Conservation (phyloP, 2,329 filamentous ascomycete genomes). For the Venturia effusa region DNA sequence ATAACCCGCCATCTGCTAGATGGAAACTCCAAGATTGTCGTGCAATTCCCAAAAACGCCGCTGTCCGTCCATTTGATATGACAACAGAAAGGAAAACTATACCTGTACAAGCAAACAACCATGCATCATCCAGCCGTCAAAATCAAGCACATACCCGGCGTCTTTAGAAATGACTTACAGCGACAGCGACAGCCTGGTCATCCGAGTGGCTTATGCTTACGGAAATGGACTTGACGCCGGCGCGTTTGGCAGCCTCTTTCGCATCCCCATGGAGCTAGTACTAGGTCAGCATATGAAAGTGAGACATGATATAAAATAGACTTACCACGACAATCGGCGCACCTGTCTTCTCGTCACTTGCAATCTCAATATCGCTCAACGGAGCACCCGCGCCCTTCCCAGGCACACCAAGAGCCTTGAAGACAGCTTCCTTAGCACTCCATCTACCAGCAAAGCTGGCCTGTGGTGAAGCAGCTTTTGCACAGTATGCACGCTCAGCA, state of each 20-base stretch:
- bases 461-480: constrained; percentile 64
- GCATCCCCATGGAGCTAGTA: constrained; percentile 75
- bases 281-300: constrained; percentile 11
- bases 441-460: constrained; percentile 91
- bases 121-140: background rate
- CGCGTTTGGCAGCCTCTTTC: constrained; percentile 69
- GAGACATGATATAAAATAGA: constrained; percentile 13
- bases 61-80: background rate
- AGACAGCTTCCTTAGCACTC: constrained; percentile 97
- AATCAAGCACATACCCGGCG: background rate
- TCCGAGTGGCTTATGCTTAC: constrained; percentile 97
- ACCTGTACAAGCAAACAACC: background rate
- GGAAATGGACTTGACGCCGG: constrained; percentile 76
- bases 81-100: background rate
- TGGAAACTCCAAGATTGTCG: background rate
- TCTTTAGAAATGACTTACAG: constrained; percentile 64
- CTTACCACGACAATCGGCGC: constrained; percentile 79
- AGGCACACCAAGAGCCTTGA: constrained; percentile 85
- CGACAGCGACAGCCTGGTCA: constrained; percentile 86
- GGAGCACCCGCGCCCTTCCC: constrained; percentile 82
- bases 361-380: constrained; percentile 90
- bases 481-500: constrained; percentile 78
- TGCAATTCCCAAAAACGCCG: background rate
- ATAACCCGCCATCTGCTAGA: background rate
- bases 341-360: constrained; percentile 59